Evolutionary conservation across 2,329 filamentous ascomycete genomes (phyloP).

Genomic region (Colletotrichum noveboracense): DNA sequence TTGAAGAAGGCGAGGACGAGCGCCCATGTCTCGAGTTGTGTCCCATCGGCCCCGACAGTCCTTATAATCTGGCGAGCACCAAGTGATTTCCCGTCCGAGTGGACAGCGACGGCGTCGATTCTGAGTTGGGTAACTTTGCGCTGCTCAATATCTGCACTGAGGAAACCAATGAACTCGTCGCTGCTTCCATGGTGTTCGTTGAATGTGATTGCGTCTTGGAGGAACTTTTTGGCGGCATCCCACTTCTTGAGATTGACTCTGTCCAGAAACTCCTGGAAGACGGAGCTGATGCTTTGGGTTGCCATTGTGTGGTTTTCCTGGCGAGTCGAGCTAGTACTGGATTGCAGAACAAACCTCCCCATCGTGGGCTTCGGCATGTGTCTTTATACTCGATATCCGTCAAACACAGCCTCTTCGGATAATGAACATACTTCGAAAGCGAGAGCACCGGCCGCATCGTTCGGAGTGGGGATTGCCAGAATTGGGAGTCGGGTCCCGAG

Average conservation of each 20-base stretch:
- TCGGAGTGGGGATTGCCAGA: background rate
- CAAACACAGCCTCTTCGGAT: background rate
- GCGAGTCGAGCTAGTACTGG: background rate
- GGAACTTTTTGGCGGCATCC: background rate
- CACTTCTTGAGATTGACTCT: background rate
- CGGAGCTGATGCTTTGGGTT: background rate
- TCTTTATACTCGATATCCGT: background rate
- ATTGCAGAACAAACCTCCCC: background rate
- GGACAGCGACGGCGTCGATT: background rate
- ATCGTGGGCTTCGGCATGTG: background rate
- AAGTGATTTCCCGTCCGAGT: background rate
- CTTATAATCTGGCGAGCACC: background rate
- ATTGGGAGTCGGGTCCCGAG: background rate
- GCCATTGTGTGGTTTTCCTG: background rate
- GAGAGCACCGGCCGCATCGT: background rate
- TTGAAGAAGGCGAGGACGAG: conserved; percentile 2
- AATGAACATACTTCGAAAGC: background rate
- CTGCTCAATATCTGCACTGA: background rate
- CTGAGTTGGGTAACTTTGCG: background rate
- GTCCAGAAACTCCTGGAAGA: background rate
- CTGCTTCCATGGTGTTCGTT: background rate
- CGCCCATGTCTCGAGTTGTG: background rate
- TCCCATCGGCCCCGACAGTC: background rate
- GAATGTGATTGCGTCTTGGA: background rate
- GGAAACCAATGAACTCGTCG: background rate